These are phyloP conservation scores for Cryphonectria naterciae DNA, from an alignment of 2,329 filamentous ascomycete species.

Conservation along the genomic window DNA sequence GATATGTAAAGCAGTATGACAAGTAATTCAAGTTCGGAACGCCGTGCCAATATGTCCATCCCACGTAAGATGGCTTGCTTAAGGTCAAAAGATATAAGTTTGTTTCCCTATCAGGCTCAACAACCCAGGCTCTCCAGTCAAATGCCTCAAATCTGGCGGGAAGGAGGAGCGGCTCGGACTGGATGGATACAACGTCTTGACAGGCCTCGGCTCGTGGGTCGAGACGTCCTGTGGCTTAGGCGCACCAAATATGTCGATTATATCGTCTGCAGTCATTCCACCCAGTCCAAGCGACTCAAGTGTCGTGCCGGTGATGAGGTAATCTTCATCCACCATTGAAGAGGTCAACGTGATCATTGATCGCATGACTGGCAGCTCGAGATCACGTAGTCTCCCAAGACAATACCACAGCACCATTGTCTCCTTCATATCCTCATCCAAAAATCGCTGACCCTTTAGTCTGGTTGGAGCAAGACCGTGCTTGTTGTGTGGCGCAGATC, in stretches of 20 bases:
- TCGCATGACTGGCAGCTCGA: slow-evolving; percentile 14
- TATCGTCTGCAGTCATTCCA: slow-evolving; percentile 2
- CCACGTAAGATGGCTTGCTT: too few relatives aligned
- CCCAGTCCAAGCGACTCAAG: slow-evolving; percentile 13
- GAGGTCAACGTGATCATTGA: slow-evolving; percentile 19
- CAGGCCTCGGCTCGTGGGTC: neutral
- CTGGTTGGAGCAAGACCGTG: slow-evolving; percentile 16
- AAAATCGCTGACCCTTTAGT: slow-evolving; percentile 8
- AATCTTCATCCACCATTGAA: slow-evolving; percentile 18
- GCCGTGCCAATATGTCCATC: neutral
- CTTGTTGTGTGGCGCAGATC: slow-evolving; percentile 15
- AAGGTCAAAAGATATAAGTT: neutral
- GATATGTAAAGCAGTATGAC: neutral
- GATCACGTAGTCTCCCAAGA: slow-evolving; percentile 8
- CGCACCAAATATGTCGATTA: slow-evolving; percentile 5
- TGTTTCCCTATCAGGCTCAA: slow-evolving; percentile 11
- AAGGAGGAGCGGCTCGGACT: neutral
- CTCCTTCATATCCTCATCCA: slow-evolving; percentile 22
- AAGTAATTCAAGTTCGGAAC: neutral
- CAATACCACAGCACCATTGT: slow-evolving; percentile 21
- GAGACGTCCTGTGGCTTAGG: neutral
- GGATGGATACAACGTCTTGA: neutral
- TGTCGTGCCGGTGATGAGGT: slow-evolving; percentile 15
- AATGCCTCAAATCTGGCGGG: slow-evolving; percentile 9
- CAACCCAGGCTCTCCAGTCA: slow-evolving; percentile 1